Conservation (phyloP, 2,329 filamentous ascomycete genomes). For the Penicillium fuscoglaucum region DNA sequence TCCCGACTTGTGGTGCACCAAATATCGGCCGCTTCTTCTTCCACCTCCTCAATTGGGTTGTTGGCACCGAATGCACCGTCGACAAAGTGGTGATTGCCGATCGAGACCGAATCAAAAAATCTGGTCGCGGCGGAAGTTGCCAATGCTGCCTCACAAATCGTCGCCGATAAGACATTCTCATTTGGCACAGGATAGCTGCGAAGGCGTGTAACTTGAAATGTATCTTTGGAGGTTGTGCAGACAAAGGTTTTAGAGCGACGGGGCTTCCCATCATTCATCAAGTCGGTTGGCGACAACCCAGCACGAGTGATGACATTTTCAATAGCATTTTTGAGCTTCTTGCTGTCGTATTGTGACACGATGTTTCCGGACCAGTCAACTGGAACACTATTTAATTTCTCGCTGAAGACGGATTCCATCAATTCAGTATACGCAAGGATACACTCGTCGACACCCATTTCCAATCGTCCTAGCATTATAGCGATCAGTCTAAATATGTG, state of each 20-base stretch:
- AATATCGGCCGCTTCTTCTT: slow-evolving; percentile 29
- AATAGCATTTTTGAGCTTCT: slow-evolving; percentile 11
- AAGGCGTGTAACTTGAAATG: slow-evolving; percentile 9
- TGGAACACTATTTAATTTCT: slow-evolving; percentile 13
- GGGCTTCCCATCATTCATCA: slow-evolving; percentile 11
- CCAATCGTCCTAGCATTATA: slow-evolving; percentile 41
- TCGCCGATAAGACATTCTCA: slow-evolving; percentile 11
- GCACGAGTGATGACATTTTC: slow-evolving; percentile 12
- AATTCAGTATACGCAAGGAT: slow-evolving; percentile 33
- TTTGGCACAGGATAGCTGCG: slow-evolving; percentile 14
- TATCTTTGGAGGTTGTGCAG: slow-evolving; percentile 20
- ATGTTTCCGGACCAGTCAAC: slow-evolving; percentile 16
- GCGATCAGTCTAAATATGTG: slow-evolving; percentile 36
- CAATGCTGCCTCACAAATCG: slow-evolving; percentile 54
- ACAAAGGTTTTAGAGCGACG: slow-evolving; percentile 13
- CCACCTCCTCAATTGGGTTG: slow-evolving; percentile 37
- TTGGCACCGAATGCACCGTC: slow-evolving; percentile 39
- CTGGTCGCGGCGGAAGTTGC: slow-evolving; percentile 54
- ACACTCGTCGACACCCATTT: slow-evolving; percentile 38
- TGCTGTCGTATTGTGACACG: slow-evolving; percentile 14
- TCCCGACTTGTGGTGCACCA: slow-evolving; percentile 14
- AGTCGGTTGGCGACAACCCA: slow-evolving; percentile 7
- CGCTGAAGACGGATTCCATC: slow-evolving; percentile 29
- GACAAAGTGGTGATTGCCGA: slow-evolving; percentile 28
- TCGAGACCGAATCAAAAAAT: slow-evolving; percentile 21